Evolutionary conservation across 2,329 filamentous ascomycete species (phyloP).

Genomic region (Dissoconium aciculare): DNA sequence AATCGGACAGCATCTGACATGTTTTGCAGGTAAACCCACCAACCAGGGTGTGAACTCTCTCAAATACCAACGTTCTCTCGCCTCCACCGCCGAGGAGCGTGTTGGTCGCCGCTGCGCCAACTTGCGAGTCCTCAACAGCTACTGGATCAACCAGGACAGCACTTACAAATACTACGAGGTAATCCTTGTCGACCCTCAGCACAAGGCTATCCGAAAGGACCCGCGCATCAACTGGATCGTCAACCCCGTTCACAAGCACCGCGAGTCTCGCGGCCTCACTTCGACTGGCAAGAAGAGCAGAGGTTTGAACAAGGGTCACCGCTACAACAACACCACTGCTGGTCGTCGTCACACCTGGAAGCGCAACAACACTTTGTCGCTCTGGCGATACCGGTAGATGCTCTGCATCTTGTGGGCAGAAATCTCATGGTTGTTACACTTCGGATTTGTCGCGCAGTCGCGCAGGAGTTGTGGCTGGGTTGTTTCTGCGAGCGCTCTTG

Average conservation of each 20-base stretch:
- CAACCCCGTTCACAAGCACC: conserved; percentile 99
- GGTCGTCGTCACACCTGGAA: conserved; percentile 99
- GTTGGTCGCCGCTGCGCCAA: conserved; percentile 98
- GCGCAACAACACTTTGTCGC: conserved; percentile 97
- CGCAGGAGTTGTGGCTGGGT: conserved; percentile 3
- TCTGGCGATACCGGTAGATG: conserved; percentile 89
- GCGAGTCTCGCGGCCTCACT: conserved; percentile 92
- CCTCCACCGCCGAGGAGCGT: conserved; percentile 97
- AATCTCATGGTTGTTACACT: conserved; percentile 7
- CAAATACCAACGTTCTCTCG: conserved; percentile 99
- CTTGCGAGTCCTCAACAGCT: conserved; percentile 98
- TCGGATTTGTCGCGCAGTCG: conserved; percentile 10
- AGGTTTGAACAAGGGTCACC: conserved; percentile 97
- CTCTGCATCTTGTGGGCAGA: conserved; percentile 6
- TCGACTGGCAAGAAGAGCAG: conserved; percentile 99
- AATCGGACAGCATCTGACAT: conserved; percentile 16
- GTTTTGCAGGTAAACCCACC: conserved; percentile 81
- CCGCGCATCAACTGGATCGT: conserved; percentile 99
- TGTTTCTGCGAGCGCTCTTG: neutral
- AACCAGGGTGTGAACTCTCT: conserved; percentile 99
- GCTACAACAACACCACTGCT: conserved; percentile 95
- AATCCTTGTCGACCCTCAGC: conserved; percentile 98
- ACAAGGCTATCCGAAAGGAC: conserved; percentile 99
- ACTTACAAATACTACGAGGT: conserved; percentile 99
- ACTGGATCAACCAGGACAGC: conserved; percentile 99